Percentiles rank a stretch among this genome's conserved stretches.
These are phyloP conservation scores for Cochliopodium minus DNA, from an alignment of 208 protist genomes.

Conservation along the genomic window DNA sequence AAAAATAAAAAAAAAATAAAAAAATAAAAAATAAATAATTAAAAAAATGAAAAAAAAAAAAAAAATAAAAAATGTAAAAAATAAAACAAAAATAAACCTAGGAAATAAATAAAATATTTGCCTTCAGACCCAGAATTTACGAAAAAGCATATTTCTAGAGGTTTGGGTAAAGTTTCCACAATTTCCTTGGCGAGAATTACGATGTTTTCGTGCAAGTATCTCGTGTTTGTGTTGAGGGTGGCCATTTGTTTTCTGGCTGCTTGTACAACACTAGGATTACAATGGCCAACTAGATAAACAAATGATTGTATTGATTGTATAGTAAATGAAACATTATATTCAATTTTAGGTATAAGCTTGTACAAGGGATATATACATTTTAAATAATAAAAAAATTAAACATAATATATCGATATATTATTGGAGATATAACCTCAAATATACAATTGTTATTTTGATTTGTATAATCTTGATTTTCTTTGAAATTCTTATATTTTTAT, in stretches of 20 bases:
- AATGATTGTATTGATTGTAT: no score
- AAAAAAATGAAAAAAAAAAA: no score
- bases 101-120: no score
- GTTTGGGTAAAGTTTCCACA: constrained; percentile 18
- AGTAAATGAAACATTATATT: no score
- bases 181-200: constrained; percentile 23
- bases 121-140: constrained; percentile 36
- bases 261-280: constrained; percentile 32
- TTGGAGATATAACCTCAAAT: neutral
- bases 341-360: no score
- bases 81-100: no score
- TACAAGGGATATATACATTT: no score
- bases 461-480: neutral
- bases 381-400: no score
- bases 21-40: no score
- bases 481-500: neutral
- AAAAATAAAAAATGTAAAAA: no score
- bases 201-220: constrained; percentile 28
- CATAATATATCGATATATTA: neutral
- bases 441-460: neutral
- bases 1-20: no score
- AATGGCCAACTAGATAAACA: constrained; percentile 42
- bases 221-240: constrained; percentile 36
- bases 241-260: constrained; percentile 32
- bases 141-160: constrained; percentile 19